phyloP scores from a whole-genome alignment of 2,329 filamentous ascomycete genomes.

The Penicillium aurantiogriseum region DNA sequence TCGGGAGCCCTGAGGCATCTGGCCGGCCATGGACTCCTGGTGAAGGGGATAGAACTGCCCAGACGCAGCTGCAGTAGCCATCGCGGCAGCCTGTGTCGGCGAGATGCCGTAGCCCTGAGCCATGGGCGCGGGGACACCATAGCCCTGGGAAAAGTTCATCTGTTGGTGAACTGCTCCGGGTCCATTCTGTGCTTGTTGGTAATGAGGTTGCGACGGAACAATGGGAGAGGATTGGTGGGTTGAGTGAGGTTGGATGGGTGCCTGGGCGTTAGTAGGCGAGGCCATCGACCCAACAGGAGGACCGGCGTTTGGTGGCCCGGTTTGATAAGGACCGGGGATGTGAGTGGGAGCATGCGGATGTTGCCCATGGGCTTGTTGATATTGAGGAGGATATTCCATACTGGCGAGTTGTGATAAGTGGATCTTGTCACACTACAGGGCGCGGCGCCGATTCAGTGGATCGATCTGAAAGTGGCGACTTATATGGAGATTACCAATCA shows the following conservation, averaged over 20 bases:
- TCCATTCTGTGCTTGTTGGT: slow-evolving; percentile 62
- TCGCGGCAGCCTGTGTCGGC: slow-evolving; percentile 82
- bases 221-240: slow-evolving; percentile 75
- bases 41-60: slow-evolving; percentile 76
- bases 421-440: slow-evolving; percentile 27
- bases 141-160: slow-evolving; percentile 78
- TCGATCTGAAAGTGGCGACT: slow-evolving; percentile 7
- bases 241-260: slow-evolving; percentile 61
- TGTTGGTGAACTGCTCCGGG: slow-evolving; percentile 61
- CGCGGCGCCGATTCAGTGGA: slow-evolving; percentile 19
- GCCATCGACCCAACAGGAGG: slow-evolving; percentile 57
- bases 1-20: slow-evolving; percentile 55
- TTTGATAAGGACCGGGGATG: slow-evolving; percentile 62
- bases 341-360: slow-evolving; percentile 60
- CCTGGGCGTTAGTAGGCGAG: slow-evolving; percentile 69
- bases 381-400: slow-evolving; percentile 76
- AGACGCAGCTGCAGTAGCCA: slow-evolving; percentile 90
- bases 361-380: slow-evolving; percentile 62
- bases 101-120: slow-evolving; percentile 73
- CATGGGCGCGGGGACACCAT: slow-evolving; percentile 72
- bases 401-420: slow-evolving; percentile 40
- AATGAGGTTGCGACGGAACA: slow-evolving; percentile 71
- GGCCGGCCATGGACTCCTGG: slow-evolving; percentile 65
- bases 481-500: slow-evolving; percentile 20
- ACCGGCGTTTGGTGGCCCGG: slow-evolving; percentile 54